phyloP scores from a whole-genome alignment of 2,329 filamentous ascomycete genomes.

The Fusarium sp. region DNA sequence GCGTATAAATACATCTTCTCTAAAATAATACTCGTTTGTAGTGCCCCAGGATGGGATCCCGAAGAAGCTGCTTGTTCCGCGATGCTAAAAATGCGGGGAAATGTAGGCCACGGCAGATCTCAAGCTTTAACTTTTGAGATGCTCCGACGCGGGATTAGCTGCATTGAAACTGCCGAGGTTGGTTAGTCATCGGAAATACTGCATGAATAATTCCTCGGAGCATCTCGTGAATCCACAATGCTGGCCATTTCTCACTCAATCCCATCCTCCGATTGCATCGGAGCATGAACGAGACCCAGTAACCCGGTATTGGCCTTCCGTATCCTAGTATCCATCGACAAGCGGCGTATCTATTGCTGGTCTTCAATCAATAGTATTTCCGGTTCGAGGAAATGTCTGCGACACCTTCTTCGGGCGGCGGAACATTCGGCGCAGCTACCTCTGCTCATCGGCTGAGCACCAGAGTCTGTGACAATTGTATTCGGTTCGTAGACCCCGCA shows the following conservation, averaged over 20 bases:
- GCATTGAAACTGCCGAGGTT: neutral
- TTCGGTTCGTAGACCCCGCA: neutral
- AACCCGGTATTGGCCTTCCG: accelerated
- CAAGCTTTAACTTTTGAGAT: neutral
- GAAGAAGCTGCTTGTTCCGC: neutral
- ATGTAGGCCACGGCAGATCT: neutral
- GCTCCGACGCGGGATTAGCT: neutral
- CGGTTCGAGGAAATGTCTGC: neutral
- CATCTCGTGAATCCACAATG: neutral
- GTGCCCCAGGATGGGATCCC: neutral
- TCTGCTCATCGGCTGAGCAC: neutral
- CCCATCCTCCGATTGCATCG: no score
- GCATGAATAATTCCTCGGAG: neutral
- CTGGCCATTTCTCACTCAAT: neutral
- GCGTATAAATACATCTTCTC: neutral
- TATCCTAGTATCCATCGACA: no score
- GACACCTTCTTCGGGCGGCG: neutral
- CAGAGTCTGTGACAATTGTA: neutral
- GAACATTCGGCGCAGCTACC: neutral
- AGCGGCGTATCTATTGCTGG: neutral
- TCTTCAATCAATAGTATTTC: neutral
- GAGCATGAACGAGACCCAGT: neutral
- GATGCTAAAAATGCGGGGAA: neutral
- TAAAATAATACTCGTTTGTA: neutral
- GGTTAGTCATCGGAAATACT: neutral